These are phyloP conservation scores for Hemerocallis citrina DNA, from an alignment of 106 monocot genomes.

Conservation along the genomic window DNA sequence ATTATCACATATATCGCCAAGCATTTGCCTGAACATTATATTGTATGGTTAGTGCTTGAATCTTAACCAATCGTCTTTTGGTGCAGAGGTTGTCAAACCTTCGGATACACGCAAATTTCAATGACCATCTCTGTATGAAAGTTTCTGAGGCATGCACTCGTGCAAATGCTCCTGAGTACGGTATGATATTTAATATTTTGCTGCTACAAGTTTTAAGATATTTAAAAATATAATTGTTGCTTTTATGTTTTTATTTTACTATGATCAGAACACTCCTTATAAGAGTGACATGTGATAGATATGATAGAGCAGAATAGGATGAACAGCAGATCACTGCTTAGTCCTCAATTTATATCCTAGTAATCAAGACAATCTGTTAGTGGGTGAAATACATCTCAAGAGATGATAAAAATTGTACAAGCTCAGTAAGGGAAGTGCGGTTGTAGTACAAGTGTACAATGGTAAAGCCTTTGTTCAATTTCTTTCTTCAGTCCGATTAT, in stretches of 20 bases:
- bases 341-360: too few relatives aligned
- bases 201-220: background rate
- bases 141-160: constrained; percentile 80
- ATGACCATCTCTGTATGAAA: constrained; percentile 84
- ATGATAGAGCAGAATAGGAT: background rate
- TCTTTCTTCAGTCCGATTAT: too few relatives aligned
- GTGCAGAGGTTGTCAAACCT: constrained; percentile 83
- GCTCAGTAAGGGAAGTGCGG: too few relatives aligned
- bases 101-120: constrained; percentile 78
- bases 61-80: background rate
- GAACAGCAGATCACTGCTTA: too few relatives aligned
- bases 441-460: too few relatives aligned
- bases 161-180: constrained; percentile 65
- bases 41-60: background rate
- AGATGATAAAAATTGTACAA: too few relatives aligned
- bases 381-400: too few relatives aligned
- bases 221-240: background rate
- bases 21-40: background rate
- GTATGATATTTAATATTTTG: constrained; percentile 31
- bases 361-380: too few relatives aligned
- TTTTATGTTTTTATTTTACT: background rate
- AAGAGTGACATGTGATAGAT: background rate
- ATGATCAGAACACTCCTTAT: background rate
- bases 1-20: background rate
- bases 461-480: too few relatives aligned